Evolutionary conservation across 306 rosid genomes (phyloP).

Genomic region (Rubus idaeus): DNA sequence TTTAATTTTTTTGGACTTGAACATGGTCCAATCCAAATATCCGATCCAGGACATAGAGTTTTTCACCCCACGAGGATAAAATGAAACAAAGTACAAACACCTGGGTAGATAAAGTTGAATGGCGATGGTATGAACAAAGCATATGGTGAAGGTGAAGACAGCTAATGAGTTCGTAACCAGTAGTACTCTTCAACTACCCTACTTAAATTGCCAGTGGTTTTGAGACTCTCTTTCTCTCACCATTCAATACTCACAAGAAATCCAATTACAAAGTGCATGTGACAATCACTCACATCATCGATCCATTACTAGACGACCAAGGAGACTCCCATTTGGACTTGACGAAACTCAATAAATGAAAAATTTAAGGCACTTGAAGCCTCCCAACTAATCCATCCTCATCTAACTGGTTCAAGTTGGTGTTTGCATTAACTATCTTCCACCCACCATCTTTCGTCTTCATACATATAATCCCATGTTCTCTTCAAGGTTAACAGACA

Average conservation of each 20-base stretch:
- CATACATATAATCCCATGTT: neutral
- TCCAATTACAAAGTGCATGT: neutral
- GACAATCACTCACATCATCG: constrained; percentile 6
- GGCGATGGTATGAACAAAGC: neutral
- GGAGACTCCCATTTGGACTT: constrained; percentile 4
- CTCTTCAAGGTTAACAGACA: neutral
- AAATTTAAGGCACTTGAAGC: constrained; percentile 54
- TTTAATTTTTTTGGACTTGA: neutral
- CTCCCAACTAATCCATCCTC: constrained; percentile 59
- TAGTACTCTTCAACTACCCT: constrained; percentile 9
- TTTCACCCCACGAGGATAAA: neutral
- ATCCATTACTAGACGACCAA: neutral
- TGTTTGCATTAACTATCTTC: constrained; percentile 56
- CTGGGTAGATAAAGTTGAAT: neutral
- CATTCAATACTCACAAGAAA: constrained; percentile 6
- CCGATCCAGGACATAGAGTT: neutral
- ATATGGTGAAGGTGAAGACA: neutral
- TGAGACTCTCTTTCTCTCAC: neutral
- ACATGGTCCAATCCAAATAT: neutral
- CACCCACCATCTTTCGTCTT: constrained; percentile 41
- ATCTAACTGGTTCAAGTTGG: constrained; percentile 39
- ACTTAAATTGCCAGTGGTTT: neutral
- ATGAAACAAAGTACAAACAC: neutral
- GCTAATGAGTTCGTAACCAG: neutral
- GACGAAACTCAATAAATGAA: constrained; percentile 50